These are phyloP conservation scores for Evansstolkia leycettana DNA, from an alignment of 495 filamentous ascomycete species.

Conservation along the genomic window DNA sequence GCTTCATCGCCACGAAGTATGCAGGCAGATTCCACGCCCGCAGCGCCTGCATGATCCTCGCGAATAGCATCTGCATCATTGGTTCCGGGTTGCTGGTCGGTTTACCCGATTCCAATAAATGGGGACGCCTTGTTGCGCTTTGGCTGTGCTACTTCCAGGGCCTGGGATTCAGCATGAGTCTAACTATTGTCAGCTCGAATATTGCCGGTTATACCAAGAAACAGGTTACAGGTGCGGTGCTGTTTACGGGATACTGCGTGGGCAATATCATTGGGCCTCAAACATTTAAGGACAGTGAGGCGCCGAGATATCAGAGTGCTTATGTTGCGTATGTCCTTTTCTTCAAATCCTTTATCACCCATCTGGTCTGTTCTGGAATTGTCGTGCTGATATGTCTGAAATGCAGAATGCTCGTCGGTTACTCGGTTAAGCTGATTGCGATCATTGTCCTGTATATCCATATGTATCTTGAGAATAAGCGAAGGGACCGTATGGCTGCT, in stretches of 20 bases:
- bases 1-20: conserved; percentile 13
- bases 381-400: no score
- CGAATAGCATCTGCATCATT: conserved; percentile 16
- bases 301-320: no score
- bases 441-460: no score
- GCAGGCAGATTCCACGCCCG: no score
- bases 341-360: no score
- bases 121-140: conserved; percentile 20
- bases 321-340: no score
- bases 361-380: no score
- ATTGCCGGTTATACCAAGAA: conserved; percentile 56
- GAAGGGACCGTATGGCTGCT: no score
- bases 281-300: no score
- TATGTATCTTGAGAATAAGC: no score
- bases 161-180: background rate
- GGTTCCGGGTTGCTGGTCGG: conserved; percentile 19
- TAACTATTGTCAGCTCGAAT: conserved; percentile 42
- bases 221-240: conserved; percentile 27
- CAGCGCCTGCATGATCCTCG: conserved; percentile 8
- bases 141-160: conserved; percentile 18
- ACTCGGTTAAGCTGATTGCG: no score
- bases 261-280: conserved; percentile 21
- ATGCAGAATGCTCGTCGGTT: no score
- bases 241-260: conserved; percentile 25
- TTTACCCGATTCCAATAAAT: conserved; percentile 13